A percentile compares a stretch with the other conserved stretches of the same genome.
Evolutionary conservation across 2,329 filamentous ascomycete genomes (phyloP).

Genomic region (Trichoderma oligosporum): DNA sequence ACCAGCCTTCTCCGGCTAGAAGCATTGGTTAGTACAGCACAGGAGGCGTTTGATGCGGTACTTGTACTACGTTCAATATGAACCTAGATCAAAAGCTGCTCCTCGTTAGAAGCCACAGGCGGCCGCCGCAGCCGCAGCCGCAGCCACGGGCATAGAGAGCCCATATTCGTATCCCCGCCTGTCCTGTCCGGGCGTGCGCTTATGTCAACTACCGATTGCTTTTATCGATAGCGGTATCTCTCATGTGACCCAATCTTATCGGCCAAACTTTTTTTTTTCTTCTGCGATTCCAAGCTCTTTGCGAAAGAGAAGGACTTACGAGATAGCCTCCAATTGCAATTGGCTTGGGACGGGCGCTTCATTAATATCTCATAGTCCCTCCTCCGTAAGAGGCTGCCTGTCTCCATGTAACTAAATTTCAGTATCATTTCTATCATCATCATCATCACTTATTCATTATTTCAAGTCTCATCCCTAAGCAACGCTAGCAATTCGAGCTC

Average conservation of each 20-base stretch:
- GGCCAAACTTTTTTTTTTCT: slow-evolving; percentile 34
- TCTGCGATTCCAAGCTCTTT: slow-evolving; percentile 19
- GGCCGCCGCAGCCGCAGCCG: no score
- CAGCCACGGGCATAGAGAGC: no score
- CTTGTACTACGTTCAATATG: no score
- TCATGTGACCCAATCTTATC: slow-evolving; percentile 26
- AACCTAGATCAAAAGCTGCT: no score
- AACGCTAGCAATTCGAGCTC: neutral
- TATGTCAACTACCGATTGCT: slow-evolving; percentile 13
- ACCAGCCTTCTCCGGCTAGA: no score
- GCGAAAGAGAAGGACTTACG: slow-evolving; percentile 19
- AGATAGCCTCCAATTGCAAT: slow-evolving; percentile 30
- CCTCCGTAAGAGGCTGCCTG: slow-evolving; percentile 8
- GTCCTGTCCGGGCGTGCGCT: neutral
- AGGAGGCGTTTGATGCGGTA: no score
- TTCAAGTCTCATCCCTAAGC: neutral
- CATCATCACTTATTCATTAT: neutral
- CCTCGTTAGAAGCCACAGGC: no score
- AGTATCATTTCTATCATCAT: neutral
- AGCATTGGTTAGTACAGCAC: no score
- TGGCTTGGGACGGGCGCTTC: slow-evolving; percentile 14
- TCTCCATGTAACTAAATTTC: neutral
- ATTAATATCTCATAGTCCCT: neutral
- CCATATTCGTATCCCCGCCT: no score
- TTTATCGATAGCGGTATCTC: slow-evolving; percentile 17